Evolutionary conservation across 2,329 filamentous ascomycete genomes (phyloP).

Genomic region (Arachnopeziza araneosa): DNA sequence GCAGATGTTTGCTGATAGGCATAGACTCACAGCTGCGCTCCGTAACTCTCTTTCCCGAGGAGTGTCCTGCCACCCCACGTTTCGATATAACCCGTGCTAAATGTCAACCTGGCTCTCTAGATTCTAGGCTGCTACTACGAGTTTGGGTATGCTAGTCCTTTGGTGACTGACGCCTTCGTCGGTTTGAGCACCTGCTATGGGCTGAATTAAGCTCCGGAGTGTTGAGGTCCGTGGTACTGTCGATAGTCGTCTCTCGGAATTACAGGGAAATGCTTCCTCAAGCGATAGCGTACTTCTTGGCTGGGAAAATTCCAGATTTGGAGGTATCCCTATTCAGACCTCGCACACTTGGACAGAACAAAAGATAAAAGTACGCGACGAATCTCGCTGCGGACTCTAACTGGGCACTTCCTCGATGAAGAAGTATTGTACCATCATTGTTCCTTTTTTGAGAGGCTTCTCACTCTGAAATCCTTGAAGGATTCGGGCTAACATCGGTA

Average conservation of each 20-base stretch:
- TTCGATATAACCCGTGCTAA: too few relatives aligned
- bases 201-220: neutral
- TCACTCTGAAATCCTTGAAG: neutral
- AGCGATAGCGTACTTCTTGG: neutral
- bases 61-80: too few relatives aligned
- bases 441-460: neutral
- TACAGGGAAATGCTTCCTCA: neutral
- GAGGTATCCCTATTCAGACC: neutral
- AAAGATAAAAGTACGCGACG: neutral
- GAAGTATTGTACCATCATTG: neutral
- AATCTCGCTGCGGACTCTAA: neutral
- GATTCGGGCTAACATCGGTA: too few relatives aligned
- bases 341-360: neutral
- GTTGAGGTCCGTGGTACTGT: neutral
- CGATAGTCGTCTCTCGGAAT: neutral
- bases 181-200: too few relatives aligned
- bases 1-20: too few relatives aligned
- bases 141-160: too few relatives aligned
- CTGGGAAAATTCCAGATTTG: neutral
- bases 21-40: too few relatives aligned
- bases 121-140: too few relatives aligned
- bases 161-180: too few relatives aligned
- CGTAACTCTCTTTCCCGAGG: too few relatives aligned
- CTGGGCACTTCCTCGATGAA: neutral
- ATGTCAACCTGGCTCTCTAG: too few relatives aligned